phyloP scores from a whole-genome alignment of 139 green algal genomes.

The Pseudopediastrum boryanum region DNA sequence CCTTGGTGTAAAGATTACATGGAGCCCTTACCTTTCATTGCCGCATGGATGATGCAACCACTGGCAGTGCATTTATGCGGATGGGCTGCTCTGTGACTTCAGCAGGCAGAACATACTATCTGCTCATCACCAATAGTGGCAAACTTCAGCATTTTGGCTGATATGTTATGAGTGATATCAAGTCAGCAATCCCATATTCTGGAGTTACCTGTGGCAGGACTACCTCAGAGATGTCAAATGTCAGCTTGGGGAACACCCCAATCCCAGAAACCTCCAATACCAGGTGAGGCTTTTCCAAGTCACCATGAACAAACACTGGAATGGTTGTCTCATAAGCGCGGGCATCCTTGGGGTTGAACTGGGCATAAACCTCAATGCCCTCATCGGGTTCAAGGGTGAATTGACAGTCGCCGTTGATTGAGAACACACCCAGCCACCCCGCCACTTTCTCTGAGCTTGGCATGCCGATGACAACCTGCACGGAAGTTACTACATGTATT shows the following conservation, averaged over 20 bases:
- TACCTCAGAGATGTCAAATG: conserved; percentile 65
- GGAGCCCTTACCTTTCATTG: too few species aligned
- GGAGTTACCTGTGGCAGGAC: conserved; percentile 64
- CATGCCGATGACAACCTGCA: neutral
- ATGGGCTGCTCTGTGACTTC: too few species aligned
- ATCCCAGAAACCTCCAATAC: conserved; percentile 44
- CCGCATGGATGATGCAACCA: too few species aligned
- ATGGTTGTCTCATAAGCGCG: conserved; percentile 52
- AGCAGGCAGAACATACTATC: too few species aligned
- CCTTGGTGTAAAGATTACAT: too few species aligned
- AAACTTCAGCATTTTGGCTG: too few species aligned
- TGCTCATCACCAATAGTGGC: too few species aligned
- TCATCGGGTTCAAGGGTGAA: conserved; percentile 28
- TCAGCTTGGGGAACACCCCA: conserved; percentile 58
- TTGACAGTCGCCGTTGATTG: neutral
- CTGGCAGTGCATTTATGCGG: neutral
- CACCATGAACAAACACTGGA: conserved; percentile 56
- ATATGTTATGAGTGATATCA: too few species aligned
- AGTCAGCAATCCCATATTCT: too few species aligned
- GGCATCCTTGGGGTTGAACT: conserved; percentile 56
- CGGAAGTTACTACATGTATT: neutral
- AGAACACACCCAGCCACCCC: conserved; percentile 9
- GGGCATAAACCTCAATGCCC: conserved; percentile 34
- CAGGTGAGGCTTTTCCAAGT: conserved; percentile 49
- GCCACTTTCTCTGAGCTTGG: neutral